Base-by-base conservation (phyloP, 306 rosid genomes). In the Fragaria ananassa region DNA sequence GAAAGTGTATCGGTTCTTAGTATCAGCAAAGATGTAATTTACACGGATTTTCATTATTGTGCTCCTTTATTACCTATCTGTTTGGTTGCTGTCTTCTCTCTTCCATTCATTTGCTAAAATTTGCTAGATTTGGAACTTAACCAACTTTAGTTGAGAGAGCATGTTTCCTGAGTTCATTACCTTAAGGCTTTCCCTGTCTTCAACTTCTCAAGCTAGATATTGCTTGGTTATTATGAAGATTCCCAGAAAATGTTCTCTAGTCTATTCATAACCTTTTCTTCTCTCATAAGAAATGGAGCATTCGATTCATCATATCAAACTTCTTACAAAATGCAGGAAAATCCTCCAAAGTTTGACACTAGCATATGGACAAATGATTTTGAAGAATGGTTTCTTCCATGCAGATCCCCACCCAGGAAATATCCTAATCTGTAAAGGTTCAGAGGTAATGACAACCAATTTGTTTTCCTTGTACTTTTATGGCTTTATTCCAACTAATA, bases 341-440 rank as follows among this genome's bases (percentile, higher is more conserved):
- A 95, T 95, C 82, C 97, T 95, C 68, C 73, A 82, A 86, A 90
- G 92, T 88, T 89, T 95, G 94, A 95, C 96, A n/a, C 87, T 89
- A 65, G 99, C 97, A 74, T 95, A 95, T 84, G 99, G 99, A 53
- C 99, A 95, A 87, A 95, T 95, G 99, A 95, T 95, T 81, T 76
- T 95, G 90, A 92, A 89, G 88, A 87, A 82, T 73, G 99, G 99
- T 49, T 95, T 83, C 96, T 95, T 95, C 86, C 99, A 95, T 74
- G 99, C 99, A 62, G 99, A 95, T 88, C 99, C 97, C 23, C 99
- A 95, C 85, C 99, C 99, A 1, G 99, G 99, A 82, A 95, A 95
- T 79, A 87, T 95, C 53, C 80, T 95, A 86, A 89, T 95, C 74
- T 89, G 99, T 79, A 92, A 88, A 88, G 97, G 97, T 74, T 95